Percentiles rank a stretch among this genome's conserved stretches.
These are phyloP conservation scores for Ettlia oleoabundans DNA, from an alignment of 139 green algal species.

Conservation along the genomic window DNA sequence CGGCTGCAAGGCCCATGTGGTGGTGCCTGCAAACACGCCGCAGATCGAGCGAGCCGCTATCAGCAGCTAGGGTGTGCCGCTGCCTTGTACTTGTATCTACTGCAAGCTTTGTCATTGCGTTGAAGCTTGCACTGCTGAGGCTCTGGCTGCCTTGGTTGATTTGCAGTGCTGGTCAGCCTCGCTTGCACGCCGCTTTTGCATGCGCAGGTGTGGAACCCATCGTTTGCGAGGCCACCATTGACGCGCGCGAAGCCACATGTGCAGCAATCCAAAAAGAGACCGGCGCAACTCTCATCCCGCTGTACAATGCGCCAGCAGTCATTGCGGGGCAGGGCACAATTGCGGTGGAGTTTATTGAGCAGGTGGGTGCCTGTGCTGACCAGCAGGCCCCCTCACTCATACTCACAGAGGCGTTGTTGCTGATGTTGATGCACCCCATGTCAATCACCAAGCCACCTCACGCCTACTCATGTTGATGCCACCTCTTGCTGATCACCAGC, in stretches of 20 bases:
- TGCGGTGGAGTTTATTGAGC: conserved; percentile 82
- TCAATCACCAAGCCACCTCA: too few species aligned
- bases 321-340: conserved; percentile 89
- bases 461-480: too few species aligned
- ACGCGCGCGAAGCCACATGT: conserved; percentile 58
- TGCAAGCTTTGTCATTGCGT: too few species aligned
- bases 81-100: too few species aligned
- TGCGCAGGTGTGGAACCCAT: conserved; percentile 61
- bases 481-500: not conserved
- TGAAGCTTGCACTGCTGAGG: too few species aligned
- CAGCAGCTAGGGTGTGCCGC: conserved; percentile 59
- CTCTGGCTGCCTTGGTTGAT: too few species aligned
- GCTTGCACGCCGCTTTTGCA: too few species aligned
- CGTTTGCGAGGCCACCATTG: conserved; percentile 72
- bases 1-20: conserved; percentile 74
- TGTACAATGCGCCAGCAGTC: conserved; percentile 77
- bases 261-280: conserved; percentile 55
- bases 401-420: not conserved
- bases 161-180: too few species aligned
- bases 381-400: not conserved
- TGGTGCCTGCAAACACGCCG: conserved; percentile 74
- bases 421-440: too few species aligned
- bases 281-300: conserved; percentile 74
- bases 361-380: conserved; percentile 51
- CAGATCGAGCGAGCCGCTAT: conserved; percentile 74